Percentiles rank a stretch among this genome's conserved stretches.
phyloP scores from a whole-genome alignment of 2,329 filamentous ascomycete species.

The Alternaria novae-zelandiae region DNA sequence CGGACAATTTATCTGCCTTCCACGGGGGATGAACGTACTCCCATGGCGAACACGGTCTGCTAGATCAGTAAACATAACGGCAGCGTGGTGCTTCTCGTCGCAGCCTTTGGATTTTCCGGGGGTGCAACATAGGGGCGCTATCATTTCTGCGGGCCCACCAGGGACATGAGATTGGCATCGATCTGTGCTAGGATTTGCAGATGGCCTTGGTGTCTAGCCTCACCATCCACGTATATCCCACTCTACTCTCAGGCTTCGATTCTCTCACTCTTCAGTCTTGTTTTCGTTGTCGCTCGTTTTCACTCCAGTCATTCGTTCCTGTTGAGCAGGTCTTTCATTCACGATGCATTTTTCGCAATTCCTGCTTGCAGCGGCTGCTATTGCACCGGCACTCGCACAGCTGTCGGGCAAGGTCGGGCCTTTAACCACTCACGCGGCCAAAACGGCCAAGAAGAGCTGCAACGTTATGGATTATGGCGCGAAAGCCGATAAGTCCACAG shows the following conservation, averaged over 20 bases:
- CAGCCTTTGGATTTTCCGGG: background rate
- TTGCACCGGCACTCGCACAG: slow-evolving; percentile 31
- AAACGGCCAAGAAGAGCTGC: slow-evolving; percentile 58
- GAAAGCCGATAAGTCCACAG: slow-evolving; percentile 58
- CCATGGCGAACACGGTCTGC: background rate
- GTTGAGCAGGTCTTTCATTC: slow-evolving; percentile 28
- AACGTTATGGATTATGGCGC: slow-evolving; percentile 61
- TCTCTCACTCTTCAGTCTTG: background rate
- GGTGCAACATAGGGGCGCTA: background rate
- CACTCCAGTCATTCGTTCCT: slow-evolving; percentile 24
- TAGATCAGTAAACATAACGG: background rate
- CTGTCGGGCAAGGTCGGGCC: slow-evolving; percentile 46
- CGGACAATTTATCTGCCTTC: background rate
- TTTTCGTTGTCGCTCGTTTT: slow-evolving; percentile 11
- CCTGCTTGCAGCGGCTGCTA: slow-evolving; percentile 27
- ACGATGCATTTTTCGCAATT: slow-evolving; percentile 36
- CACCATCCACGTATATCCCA: background rate
- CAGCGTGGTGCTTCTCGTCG: background rate
- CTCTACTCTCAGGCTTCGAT: slow-evolving; percentile 2
- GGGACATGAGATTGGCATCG: background rate
- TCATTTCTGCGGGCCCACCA: background rate
- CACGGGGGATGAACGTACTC: background rate
- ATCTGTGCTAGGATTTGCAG: background rate
- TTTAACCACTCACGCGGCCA: slow-evolving; percentile 43
- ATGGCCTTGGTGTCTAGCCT: background rate